Base-by-base conservation (phyloP, 2,329 filamentous ascomycete species). In the Cladosporium sp. region DNA sequence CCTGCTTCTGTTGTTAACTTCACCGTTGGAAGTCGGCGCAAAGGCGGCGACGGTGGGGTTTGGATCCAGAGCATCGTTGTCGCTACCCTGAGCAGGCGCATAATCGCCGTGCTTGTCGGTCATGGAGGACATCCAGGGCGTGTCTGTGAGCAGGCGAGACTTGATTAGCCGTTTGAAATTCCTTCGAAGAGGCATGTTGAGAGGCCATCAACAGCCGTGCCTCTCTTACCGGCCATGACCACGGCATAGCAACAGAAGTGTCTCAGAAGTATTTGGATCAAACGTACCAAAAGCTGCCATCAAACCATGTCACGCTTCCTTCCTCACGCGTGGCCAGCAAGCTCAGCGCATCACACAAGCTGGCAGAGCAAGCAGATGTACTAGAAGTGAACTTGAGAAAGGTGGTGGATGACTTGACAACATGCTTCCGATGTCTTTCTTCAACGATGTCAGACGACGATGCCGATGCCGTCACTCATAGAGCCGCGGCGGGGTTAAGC, bases 31-130 rank as follows among this genome's bases (percentile, higher is more conserved):
- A 58, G 91, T 80, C 27, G 93, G 91, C 4, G 92, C 93, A 74
- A 99, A 99, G 63, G 88, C 81, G 57, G 93, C 93, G 65, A 88
- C 84, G 40, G 92, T 97, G 41, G 89, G 86, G 17, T 41, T 50
- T 81, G 78, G 57, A 73, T 75, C 54, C 71, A 54, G 47, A 19
- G 34, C 45, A 34, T 54, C 52, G 36, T 47, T 45, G 43, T 54
- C 50, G 30, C 51, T 41, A 36, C 50, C 56, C 57, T 73, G 69
- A 59, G 73, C 71, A 12, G 65, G 60, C 13, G 68, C 68, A 13
- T 69, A 64, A 19, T 74, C 70, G 4, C 65, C 64, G 68, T 74
- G 53, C 69, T 74, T 52, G 54, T 63, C 63, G 54, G 60, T 61
- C 59, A 78, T 77, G 38, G 73, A 76, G 68, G 70, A 69, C 68